phyloP scores from a whole-genome alignment of 164 flowering plant species.

The Stephania yunnanensis region DNA sequence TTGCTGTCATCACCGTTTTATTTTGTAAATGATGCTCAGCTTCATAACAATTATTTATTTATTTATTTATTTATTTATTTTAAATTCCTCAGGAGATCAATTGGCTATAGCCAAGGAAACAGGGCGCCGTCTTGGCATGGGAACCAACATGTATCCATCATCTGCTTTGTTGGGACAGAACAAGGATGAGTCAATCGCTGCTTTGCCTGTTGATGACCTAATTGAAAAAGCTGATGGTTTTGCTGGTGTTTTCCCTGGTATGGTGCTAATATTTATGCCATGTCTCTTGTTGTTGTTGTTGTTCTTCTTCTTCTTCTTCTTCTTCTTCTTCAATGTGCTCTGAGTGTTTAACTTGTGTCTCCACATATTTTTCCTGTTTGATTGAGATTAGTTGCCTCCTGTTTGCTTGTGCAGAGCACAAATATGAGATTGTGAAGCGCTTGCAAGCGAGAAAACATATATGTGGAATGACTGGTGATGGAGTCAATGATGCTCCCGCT shows the following conservation, averaged over 20 bases:
- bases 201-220: constrained; percentile 76
- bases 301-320: neutral
- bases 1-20: neutral
- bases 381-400: neutral
- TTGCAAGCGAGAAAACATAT: constrained; percentile 86
- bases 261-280: neutral
- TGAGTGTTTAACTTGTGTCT: neutral
- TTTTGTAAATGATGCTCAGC: neutral
- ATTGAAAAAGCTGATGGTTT: constrained; percentile 92
- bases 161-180: constrained; percentile 73
- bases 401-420: constrained; percentile 55
- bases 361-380: neutral
- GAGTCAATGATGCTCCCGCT: constrained; percentile 92
- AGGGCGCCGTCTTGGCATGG: constrained; percentile 92
- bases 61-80: neutral
- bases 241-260: constrained; percentile 95
- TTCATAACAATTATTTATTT: neutral
- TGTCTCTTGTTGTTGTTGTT: no score
- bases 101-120: constrained; percentile 91
- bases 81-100: constrained; percentile 65
- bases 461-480: constrained; percentile 97
- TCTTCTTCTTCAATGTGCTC: neutral
- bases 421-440: constrained; percentile 88
- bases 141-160: constrained; percentile 91
- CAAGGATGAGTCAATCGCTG: constrained; percentile 72